These are phyloP conservation scores for Chytriomyces hyalinus DNA, from an alignment of 192 early-diverging fungal species.

Conservation along the genomic window DNA sequence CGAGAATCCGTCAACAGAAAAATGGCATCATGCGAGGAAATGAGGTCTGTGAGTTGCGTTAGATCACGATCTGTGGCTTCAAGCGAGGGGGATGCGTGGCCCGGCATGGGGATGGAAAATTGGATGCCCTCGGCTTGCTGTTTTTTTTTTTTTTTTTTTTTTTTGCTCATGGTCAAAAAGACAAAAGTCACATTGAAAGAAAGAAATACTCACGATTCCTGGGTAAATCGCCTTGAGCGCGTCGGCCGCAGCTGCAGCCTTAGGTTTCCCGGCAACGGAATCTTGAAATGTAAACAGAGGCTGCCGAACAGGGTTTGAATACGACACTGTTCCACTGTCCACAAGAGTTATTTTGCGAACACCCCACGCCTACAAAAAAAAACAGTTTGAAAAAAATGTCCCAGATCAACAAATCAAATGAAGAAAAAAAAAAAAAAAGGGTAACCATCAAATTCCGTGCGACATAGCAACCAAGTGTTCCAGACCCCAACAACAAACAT, in stretches of 20 bases:
- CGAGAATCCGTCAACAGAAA: constrained; percentile 94
- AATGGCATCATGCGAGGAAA: constrained; percentile 80
- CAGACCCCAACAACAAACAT: constrained; percentile 89
- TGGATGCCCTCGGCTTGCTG: constrained; percentile 72
- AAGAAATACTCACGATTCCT: constrained; percentile 64
- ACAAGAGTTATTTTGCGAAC: constrained; percentile 92
- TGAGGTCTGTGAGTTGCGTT: constrained; percentile 62
- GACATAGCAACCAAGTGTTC: constrained; percentile 94
- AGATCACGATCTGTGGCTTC: constrained; percentile 49
- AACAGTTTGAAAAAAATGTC: constrained; percentile 4
- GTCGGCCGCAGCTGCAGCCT: constrained; percentile 86
- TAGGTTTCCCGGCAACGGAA: constrained; percentile 80
- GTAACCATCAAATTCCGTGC: constrained; percentile 77
- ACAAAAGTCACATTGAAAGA: neutral
- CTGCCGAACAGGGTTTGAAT: constrained; percentile 96
- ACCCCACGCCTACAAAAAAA: constrained; percentile 80
- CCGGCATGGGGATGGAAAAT: constrained; percentile 95
- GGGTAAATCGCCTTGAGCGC: constrained; percentile 79
- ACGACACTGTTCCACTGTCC: constrained; percentile 88
- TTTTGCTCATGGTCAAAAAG: neutral
- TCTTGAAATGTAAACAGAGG: constrained; percentile 92
- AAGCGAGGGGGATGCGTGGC: constrained; percentile 62
- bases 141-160: neutral
- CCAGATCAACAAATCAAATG: neutral
- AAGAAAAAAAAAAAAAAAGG: neutral